A percentile compares a stretch with the other conserved stretches of the same genome.
Evolutionary conservation across 2,329 filamentous ascomycete genomes (phyloP).

Genomic region (Zasmidium citrigriseum): DNA sequence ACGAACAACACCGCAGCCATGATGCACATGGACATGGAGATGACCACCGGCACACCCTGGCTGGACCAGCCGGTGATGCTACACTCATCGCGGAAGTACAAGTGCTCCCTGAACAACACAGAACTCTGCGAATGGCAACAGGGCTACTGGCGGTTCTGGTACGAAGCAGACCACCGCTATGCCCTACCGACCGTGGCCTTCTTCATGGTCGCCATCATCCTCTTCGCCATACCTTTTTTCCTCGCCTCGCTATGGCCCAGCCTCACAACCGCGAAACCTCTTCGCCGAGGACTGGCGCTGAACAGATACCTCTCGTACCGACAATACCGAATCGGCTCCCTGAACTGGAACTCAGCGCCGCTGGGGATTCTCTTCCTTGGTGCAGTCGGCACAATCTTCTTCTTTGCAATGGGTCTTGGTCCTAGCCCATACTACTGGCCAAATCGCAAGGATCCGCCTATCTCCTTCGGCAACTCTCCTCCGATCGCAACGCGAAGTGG

Average conservation of each 20-base stretch:
- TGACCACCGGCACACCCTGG: slow-evolving; percentile 33
- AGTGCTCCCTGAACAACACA: slow-evolving; percentile 34
- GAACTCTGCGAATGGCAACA: slow-evolving; percentile 50
- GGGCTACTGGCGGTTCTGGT: slow-evolving; percentile 55
- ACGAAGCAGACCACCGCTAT: slow-evolving; percentile 57
- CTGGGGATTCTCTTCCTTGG: slow-evolving; percentile 48
- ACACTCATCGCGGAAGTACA: slow-evolving; percentile 39
- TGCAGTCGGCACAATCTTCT: slow-evolving; percentile 47
- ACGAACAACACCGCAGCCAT: background rate
- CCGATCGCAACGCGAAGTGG: slow-evolving; percentile 56
- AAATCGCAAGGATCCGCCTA: slow-evolving; percentile 12
- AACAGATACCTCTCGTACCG: slow-evolving; percentile 46
- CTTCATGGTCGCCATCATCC: slow-evolving; percentile 50
- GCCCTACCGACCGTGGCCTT: slow-evolving; percentile 56
- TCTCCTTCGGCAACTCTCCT: slow-evolving; percentile 51
- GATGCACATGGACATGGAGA: slow-evolving; percentile 12
- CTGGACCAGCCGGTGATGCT: slow-evolving; percentile 45
- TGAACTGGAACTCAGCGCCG: slow-evolving; percentile 48
- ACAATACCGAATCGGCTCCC: slow-evolving; percentile 35
- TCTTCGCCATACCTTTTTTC: slow-evolving; percentile 49
- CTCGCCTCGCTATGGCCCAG: slow-evolving; percentile 19
- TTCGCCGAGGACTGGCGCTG: slow-evolving; percentile 33
- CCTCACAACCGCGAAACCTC: background rate
- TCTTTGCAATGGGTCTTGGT: slow-evolving; percentile 41
- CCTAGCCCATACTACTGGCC: slow-evolving; percentile 59